Conservation (phyloP, 192 early-diverging fungal genomes). For the Coemansia sp. region DNA sequence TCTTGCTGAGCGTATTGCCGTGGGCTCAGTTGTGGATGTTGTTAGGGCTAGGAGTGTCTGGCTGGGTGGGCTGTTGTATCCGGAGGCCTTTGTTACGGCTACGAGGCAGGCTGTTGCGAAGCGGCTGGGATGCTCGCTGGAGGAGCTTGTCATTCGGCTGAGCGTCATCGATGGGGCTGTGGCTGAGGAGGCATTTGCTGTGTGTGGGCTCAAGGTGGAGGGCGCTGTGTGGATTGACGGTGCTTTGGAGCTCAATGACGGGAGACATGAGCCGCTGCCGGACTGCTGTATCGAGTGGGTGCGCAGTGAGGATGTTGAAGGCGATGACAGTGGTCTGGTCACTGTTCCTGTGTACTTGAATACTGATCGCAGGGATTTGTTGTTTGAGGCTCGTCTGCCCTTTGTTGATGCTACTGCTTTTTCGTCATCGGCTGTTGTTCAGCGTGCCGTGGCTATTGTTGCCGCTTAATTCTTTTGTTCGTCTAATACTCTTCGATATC, state of each 20-base stretch:
- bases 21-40: constrained; percentile 8
- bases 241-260: constrained; percentile 49
- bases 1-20: constrained; percentile 50
- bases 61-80: constrained; percentile 86
- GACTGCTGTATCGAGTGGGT: constrained; percentile 24
- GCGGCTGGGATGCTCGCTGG: constrained; percentile 72
- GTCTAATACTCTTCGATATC: background rate
- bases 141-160: constrained; percentile 70
- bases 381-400: constrained; percentile 59
- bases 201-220: constrained; percentile 54
- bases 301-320: background rate
- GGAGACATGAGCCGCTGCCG: constrained; percentile 34
- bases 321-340: background rate
- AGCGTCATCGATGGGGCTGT: constrained; percentile 13
- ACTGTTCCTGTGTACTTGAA: constrained; percentile 71
- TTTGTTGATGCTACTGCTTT: background rate
- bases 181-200: constrained; percentile 22
- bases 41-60: constrained; percentile 62
- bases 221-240: constrained; percentile 48
- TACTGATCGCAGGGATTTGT: constrained; percentile 59
- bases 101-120: constrained; percentile 87
- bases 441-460: constrained; percentile 64
- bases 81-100: constrained; percentile 91
- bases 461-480: constrained; percentile 23
- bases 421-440: constrained; percentile 27